Base-by-base conservation (phyloP, 345 rosid species). In the Camelina sativa region DNA sequence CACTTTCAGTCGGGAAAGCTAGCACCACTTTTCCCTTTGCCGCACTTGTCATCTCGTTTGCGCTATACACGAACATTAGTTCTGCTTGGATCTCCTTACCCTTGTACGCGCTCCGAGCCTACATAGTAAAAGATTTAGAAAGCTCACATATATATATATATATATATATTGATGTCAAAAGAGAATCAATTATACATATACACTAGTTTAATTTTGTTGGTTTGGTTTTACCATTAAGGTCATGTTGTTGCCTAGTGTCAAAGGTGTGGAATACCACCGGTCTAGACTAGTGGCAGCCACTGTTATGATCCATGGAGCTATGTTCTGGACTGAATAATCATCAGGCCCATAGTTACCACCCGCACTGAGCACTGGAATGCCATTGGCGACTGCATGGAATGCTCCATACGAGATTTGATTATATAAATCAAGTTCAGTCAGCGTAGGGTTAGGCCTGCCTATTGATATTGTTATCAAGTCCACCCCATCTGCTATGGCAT, bases 241-340 rank as follows among this genome's bases (percentile, higher is more conserved):
- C 38, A 67, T 65, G 13, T 81, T 78, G 76, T 77, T 81, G 46
- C 85, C 90, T 11, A 88, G 84, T 48, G 66, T 55, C 52, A 84
- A 37, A 37, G 74, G 67, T n/a, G 86, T 69, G 2, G 80, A 78
- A 65, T 80, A 86, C 61, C 75, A 66, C 13, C 89, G 75, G 62
- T 88, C 93, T 3, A 83, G 77, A n/a, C 72, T 69, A 20, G 76
- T 83, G 3, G 89, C 88, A 8, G 81, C 93, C 0, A 86, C 89
- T 5, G 84, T 84, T 30, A 85, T 62, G 15, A 86, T 55, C 93
- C 86, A 86, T 5, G 89, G 90, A 12, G 87, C 80, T 8, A 82
- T 80, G 69, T 83, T 82, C 10, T 65, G 55, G 16, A 85, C 78
- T 0, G 88, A 66, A 34, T 79, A 75, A 48, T 76, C 53, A 0